Percentiles rank a stretch among this genome's conserved stretches.
These are phyloP conservation scores for Thielaviopsis euricoi DNA, from an alignment of 2,329 filamentous ascomycete species.

Conservation along the genomic window DNA sequence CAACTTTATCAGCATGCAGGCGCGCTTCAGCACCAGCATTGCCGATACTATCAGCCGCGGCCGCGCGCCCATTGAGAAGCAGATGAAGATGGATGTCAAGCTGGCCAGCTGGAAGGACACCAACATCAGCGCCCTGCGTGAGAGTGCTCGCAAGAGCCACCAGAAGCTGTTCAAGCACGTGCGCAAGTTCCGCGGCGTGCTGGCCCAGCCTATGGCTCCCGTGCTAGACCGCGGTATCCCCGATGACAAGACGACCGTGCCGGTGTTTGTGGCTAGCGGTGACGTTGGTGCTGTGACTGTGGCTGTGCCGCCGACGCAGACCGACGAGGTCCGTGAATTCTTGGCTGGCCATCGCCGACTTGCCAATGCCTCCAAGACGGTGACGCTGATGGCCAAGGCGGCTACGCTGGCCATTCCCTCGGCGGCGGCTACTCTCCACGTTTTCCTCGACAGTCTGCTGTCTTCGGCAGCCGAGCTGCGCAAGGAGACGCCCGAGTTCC, in stretches of 20 bases:
- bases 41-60: constrained; percentile 48
- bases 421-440: constrained; percentile 41
- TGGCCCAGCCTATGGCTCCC: constrained; percentile 58
- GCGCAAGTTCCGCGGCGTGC: constrained; percentile 67
- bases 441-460: constrained; percentile 51
- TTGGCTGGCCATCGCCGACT: constrained; percentile 42
- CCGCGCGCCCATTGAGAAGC: constrained; percentile 66
- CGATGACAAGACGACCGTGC: constrained; percentile 22
- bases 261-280: constrained; percentile 12
- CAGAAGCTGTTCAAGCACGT: constrained; percentile 83
- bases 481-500: constrained; percentile 63
- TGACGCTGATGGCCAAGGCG: constrained; percentile 56
- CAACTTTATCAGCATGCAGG: constrained; percentile 65
- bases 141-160: constrained; percentile 82
- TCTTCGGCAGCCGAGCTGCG: constrained; percentile 50
- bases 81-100: constrained; percentile 83
- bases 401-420: constrained; percentile 37
- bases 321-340: neutral
- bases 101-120: constrained; percentile 97
- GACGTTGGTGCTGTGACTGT: constrained; percentile 1
- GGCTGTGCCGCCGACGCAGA: neutral
- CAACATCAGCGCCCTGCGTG: constrained; percentile 74
- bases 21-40: constrained; percentile 51
- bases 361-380: constrained; percentile 51
- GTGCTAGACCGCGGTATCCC: constrained; percentile 45